Evolutionary conservation across 768 basidiomycete genomes (phyloP), one percentile per base, ranked within the genome.

Genomic region (Russula abietina): DNA sequence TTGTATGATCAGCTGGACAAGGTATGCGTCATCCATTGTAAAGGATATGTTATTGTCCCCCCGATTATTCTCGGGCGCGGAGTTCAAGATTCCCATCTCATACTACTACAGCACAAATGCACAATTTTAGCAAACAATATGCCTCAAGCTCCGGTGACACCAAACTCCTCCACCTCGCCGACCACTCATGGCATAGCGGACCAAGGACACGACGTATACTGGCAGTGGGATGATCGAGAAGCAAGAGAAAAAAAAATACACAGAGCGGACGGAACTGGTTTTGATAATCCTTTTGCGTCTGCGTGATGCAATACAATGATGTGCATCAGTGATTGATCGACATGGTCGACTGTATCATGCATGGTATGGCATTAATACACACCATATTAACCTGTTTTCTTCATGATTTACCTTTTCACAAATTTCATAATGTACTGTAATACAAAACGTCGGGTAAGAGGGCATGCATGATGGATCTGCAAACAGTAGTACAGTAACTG

Each of bases 111-210:
- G n/a, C n/a, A n/a, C n/a, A n/a, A n/a, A n/a, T n/a, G 38, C 16
- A 4, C 38, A 16, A 38, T 38, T 38, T 14, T 38, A 38, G 16
- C 38, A 39, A 39, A 39, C 16, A 39, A 16, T 8, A 46, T 48
- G n/a, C 17, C 30, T 30, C 26, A 30, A 22, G 28, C 16, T 39
- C 38, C 38, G 38, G 17, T 43, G 55, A 59, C 30, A 17, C 39
- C 43, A 19, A 43, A 50, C 32, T 53, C 45, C 32, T 53, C 45
- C 41, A 33, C 59, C 51, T 60, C 51, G 32, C 59, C 41, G 30
- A 32, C 24, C 7, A 60, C 52, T 60, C 59, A 22, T 53, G 59
- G 30, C 53, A 30, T 43, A 45, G 24, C 4, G 19, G 17, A 26
- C 14, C 22, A 52, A 59, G 22, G 51, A 45, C 41, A 60, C 26